Evolutionary conservation across 768 basidiomycete species (phyloP).

Genomic region (Mycena rebaudengoi): DNA sequence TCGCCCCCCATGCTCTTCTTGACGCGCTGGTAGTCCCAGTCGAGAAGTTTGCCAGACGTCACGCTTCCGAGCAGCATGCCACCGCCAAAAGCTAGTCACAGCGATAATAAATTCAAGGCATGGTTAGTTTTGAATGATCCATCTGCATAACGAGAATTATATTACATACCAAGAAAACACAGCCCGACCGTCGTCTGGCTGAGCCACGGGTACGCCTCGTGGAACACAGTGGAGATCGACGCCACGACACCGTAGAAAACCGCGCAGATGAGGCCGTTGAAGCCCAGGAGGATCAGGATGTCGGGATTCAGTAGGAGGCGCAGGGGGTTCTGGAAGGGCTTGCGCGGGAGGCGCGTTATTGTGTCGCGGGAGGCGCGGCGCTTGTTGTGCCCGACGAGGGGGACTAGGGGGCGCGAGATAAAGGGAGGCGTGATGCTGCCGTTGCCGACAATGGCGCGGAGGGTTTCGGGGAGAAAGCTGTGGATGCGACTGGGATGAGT

Average conservation of each 20-base stretch:
- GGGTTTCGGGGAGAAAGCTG: slow-evolving; percentile 61
- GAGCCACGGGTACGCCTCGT: slow-evolving; percentile 63
- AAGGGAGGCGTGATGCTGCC: slow-evolving; percentile 53
- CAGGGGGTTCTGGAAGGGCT: slow-evolving; percentile 62
- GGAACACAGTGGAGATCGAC: slow-evolving; percentile 68
- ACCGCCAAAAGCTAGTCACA: slow-evolving; percentile 62
- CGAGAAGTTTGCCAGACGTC: slow-evolving; percentile 68
- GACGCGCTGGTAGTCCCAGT: slow-evolving; percentile 64
- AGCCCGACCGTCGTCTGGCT: slow-evolving; percentile 74
- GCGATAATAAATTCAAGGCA: neutral
- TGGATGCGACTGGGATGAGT: slow-evolving; percentile 43
- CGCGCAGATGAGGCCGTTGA: slow-evolving; percentile 60
- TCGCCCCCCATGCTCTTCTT: slow-evolving; percentile 42
- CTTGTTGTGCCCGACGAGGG: slow-evolving; percentile 45
- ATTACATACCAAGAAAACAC: slow-evolving; percentile 65
- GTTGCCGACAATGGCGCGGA: slow-evolving; percentile 63
- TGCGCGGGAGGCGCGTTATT: slow-evolving; percentile 48
- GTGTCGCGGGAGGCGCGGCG: slow-evolving; percentile 32
- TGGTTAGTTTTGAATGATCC: too few species aligned
- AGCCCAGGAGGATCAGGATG: slow-evolving; percentile 59
- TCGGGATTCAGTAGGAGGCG: slow-evolving; percentile 63
- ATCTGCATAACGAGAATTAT: too few species aligned
- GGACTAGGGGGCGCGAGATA: slow-evolving; percentile 65
- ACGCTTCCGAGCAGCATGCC: slow-evolving; percentile 72
- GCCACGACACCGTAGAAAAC: slow-evolving; percentile 70